phyloP scores from a whole-genome alignment of 768 basidiomycete species.

The Boletus reticuloceps region DNA sequence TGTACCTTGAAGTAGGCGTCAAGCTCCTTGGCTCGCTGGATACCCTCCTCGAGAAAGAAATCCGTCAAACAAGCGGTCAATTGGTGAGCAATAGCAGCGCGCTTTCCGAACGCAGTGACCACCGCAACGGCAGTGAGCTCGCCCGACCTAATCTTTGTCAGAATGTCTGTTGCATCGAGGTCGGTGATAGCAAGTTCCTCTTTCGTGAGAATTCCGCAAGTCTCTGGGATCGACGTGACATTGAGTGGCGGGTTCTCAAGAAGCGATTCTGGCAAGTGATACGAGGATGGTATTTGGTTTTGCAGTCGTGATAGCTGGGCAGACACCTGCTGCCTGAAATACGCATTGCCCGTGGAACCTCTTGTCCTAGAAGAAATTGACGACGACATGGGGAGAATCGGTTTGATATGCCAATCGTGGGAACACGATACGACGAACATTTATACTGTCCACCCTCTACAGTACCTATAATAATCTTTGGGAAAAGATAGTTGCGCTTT shows the following conservation, averaged over 20 bases:
- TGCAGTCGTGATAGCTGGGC: constrained; percentile 19
- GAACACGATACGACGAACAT: not conserved
- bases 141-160: constrained; percentile 27
- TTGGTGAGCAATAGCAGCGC: constrained; percentile 54
- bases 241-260: constrained; percentile 28
- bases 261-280: constrained; percentile 12
- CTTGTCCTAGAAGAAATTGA: constrained; percentile 18
- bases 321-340: constrained; percentile 18
- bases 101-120: constrained; percentile 43
- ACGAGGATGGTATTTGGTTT: constrained; percentile 23
- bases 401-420: not conserved
- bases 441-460: not conserved
- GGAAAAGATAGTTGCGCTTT: too few species aligned
- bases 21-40: constrained; percentile 39
- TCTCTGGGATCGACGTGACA: constrained; percentile 32
- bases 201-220: constrained; percentile 31
- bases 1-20: constrained; percentile 38
- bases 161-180: constrained; percentile 36
- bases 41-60: constrained; percentile 44
- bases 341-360: constrained; percentile 21
- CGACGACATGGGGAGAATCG: constrained; percentile 10
- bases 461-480: too few species aligned
- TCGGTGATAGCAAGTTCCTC: constrained; percentile 35
- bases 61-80: constrained; percentile 40
- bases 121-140: constrained; percentile 39